Evolutionary conservation across 805 yeast genomes (phyloP), one percentile per base, ranked within the genome.

Genomic region (Kurtzmaniella fragi): DNA sequence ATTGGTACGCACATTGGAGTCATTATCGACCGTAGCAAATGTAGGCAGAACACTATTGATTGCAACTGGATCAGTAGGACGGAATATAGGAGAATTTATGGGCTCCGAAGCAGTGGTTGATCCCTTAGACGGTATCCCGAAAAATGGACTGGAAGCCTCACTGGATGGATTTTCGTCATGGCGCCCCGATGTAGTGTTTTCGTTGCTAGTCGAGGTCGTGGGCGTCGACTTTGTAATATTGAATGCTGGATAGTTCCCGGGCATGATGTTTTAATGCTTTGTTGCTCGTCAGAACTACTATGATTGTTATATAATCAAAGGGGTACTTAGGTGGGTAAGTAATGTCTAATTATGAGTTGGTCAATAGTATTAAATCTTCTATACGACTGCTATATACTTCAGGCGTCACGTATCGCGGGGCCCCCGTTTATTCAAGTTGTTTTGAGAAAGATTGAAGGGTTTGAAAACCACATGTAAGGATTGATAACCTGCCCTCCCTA

Each of bases 151-250:
- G 37, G 42, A 20, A 26, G 31, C 34, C 5, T 35, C 47, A n/a
- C 17, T 35, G 14, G 39, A 31, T 28, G 43, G n/a, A 5, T 20
- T 20, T 20, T 20, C 25, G 8, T 5, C 25, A 8, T 17, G 5
- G 12, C 36, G 13, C 17, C 34, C 36, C 10, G 49, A 54, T 3
- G 55, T 46, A 12, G 64, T 56, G 40, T 50, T 61, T 28, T 60
- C 51, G 34, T 63, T 62, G 16, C 68, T 61, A 6, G 71, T 66
- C 13, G 71, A 65, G 2, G 72, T 67, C 2, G 73, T 67, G 14
- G 73, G 62, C 8, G 62, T 55, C 3, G 73, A 50, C 45, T 68
- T 68, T 17, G 64, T 49, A 16, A 66, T 52, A 42, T 55, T 67
- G 46, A 65, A 66, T 9, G 57, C 53, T 38, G 59, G 47, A 26